Conservation (phyloP, 1,284 basidiomycete genomes). For the Pterula multifida region DNA sequence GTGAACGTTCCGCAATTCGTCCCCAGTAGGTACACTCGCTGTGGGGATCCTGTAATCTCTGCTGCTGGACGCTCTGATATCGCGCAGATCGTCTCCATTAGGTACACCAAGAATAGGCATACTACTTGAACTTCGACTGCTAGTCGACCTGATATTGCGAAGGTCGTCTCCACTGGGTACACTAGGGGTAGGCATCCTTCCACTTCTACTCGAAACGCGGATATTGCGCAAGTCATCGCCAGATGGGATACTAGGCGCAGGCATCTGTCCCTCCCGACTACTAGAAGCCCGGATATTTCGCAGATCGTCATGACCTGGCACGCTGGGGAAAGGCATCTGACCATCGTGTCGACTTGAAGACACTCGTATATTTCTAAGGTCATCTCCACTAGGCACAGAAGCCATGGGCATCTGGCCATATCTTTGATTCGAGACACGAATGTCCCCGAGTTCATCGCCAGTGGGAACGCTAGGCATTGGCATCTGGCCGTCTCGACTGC, state of each 20-base stretch:
- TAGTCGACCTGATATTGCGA: not conserved
- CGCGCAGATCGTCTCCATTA: not conserved
- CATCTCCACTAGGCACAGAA: not conserved
- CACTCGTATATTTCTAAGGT: not conserved
- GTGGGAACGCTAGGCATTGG: not conserved
- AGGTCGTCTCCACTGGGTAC: not conserved
- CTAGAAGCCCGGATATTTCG: not conserved
- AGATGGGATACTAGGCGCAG: not conserved
- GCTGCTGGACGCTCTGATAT: not conserved
- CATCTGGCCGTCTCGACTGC: not conserved
- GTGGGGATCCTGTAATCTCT: not conserved
- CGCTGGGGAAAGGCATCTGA: not conserved
- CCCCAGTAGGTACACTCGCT: not conserved
- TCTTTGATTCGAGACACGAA: not conserved
- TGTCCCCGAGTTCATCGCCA: not conserved
- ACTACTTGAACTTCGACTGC: not conserved
- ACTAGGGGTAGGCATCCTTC: not conserved
- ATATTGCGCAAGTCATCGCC: not conserved
- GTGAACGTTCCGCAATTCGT: not conserved
- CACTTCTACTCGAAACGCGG: not conserved
- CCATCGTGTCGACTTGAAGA: not conserved
- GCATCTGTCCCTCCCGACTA: not conserved
- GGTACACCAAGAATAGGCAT: not conserved
- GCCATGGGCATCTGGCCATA: not conserved
- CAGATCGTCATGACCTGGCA: not conserved